phyloP scores from a whole-genome alignment of 768 basidiomycete species.

The Galerina marginata region DNA sequence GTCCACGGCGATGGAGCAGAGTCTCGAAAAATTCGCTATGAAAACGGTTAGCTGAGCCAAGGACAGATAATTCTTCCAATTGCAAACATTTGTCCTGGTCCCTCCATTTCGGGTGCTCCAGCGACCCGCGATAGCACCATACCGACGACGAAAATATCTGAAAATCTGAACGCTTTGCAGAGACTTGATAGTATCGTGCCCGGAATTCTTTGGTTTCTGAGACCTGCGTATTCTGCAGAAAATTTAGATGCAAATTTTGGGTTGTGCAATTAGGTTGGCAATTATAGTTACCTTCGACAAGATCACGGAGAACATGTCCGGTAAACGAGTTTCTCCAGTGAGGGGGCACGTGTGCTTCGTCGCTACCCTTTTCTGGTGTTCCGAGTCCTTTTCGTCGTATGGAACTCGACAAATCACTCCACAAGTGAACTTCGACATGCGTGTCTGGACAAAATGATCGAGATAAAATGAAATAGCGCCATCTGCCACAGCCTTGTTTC shows the following conservation, averaged over 20 bases:
- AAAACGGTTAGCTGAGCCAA: neutral
- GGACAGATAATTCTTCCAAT: neutral
- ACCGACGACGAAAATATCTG: slow-evolving; percentile 12
- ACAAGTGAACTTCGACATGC: slow-evolving; percentile 22
- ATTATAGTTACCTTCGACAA: slow-evolving; percentile 32
- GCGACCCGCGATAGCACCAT: slow-evolving; percentile 24
- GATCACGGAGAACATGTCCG: slow-evolving; percentile 38
- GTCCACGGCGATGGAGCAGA: slow-evolving; percentile 16
- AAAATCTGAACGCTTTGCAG: slow-evolving; percentile 5
- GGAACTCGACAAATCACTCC: slow-evolving; percentile 3
- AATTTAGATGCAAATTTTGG: neutral
- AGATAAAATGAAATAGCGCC: slow-evolving; percentile 28
- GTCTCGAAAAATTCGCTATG: slow-evolving; percentile 4
- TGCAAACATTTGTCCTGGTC: slow-evolving; percentile 17
- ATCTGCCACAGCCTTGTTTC: slow-evolving; percentile 24
- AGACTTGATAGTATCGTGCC: slow-evolving; percentile 30
- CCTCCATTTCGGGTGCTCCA: slow-evolving; percentile 24
- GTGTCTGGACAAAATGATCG: slow-evolving; percentile 22
- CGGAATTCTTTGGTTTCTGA: slow-evolving; percentile 44
- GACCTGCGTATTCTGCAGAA: slow-evolving; percentile 39
- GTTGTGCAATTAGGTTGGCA: neutral
- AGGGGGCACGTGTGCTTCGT: slow-evolving; percentile 29
- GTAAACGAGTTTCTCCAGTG: slow-evolving; percentile 37
- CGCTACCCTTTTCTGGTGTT: slow-evolving; percentile 39
- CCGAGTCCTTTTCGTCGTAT: slow-evolving; percentile 33